Base-by-base conservation (phyloP, 1,284 basidiomycete genomes). In the Takashimella koratensis region DNA sequence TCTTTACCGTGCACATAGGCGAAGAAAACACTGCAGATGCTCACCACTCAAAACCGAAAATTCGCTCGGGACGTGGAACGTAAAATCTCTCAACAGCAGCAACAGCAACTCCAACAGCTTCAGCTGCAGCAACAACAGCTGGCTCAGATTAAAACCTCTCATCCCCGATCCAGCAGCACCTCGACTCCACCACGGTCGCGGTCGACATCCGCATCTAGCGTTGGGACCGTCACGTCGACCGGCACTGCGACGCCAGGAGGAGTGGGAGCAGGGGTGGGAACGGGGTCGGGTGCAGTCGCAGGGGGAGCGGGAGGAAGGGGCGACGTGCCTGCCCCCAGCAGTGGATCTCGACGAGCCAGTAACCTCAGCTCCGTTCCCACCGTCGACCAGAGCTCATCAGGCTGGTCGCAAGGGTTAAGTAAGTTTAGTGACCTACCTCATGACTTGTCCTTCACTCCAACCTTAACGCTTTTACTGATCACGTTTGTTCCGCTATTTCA, bases 41-140 rank as follows among this genome's bases (percentile, higher is more conserved):
- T 76, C 24, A 60, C 63, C 2, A 60, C 60, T 2, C 75, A 76
- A 58, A 69, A 75, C 54, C 60, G 65, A n/a, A 73, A 71, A 51
- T 60, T 72, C 20, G 65, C 65, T 4, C 60, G 61, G 12, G 73
- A 75, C 53, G 49, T 73, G 5, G 69, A 73, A 42, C 51, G 75
- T 21, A 58, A 69, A n/a, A 66, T 73, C n/a, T 45, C 58, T 3
- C 45, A 30, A 6, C 43, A 4, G 46, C 54, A 11, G 39, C 51
- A n/a, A 21, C 47, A 22, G 46, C 43, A 3, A n/a, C 51, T 22
- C 25, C 45, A 1, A 53, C 55, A 2, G 42, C 54, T 5, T 26
- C 36, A 22, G 41, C 47, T 13, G 4, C 49, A n/a, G 20, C 39
- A 20, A 23, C 46, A 10, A 40, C 20, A 42, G 10, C 25, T 42